Base-by-base conservation (phyloP, 2,329 filamentous ascomycete species). In the Clarireedia monteithiana region DNA sequence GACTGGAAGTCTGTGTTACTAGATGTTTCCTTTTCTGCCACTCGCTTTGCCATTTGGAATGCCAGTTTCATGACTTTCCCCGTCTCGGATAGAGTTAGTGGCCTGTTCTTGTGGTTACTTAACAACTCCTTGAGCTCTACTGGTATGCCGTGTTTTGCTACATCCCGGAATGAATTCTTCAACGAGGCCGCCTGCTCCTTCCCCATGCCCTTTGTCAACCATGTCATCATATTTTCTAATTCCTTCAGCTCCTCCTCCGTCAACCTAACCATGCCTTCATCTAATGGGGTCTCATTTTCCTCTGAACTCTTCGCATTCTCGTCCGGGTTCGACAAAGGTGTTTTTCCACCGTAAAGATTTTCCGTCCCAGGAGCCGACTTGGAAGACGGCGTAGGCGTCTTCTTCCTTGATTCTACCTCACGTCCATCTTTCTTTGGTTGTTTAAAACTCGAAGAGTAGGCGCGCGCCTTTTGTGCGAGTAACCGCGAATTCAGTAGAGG, bases 61-160 rank as follows among this genome's bases (percentile, higher is more conserved):
- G 58, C 65, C 55, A 70, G 71, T 70, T 50, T 74, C 58, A 55
- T 69, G 60, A 63, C 65, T 63, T 64, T 68, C 15, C 61, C 62
- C 17, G 62, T 65, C n/a, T 56, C 55, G 17, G 60, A 58, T 24
- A 68, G 60, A 38, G 61, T 63, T 60, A 64, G 58, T 44, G 57
- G 60, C 56, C 67, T 62, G 56, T 62, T 62, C 48, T 57, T 66
- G 40, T 63, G 59, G 20, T 65, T 62, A 24, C 63, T 67, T 53
- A 64, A 67, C 60, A 67, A 68, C 56, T 66, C 78, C 70, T 26
- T 75, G 73, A 66, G 72, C 68, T 71, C 88, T 23, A 73, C 65
- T 1, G 89, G 88, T 15, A 90, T 81, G 9, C 90, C 90, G 44
- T 84, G 77, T 58, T 77, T 76, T 72, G 84, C 82, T 59, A 92